Evolutionary conservation across 306 rosid species (phyloP).

Genomic region (Astragalus glycyphyllos): DNA sequence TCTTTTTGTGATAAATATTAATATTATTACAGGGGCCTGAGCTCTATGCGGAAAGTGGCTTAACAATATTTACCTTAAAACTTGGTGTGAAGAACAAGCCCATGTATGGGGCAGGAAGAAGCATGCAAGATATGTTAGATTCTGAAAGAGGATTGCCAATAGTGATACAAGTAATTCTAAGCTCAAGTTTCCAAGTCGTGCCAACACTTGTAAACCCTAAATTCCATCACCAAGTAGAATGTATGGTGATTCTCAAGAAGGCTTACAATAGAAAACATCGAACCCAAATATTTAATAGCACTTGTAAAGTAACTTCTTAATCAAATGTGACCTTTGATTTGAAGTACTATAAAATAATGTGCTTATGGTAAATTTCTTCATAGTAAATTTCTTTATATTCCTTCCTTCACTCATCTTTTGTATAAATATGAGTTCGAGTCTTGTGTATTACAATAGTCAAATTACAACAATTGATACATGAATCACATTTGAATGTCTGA

Average conservation of each 20-base stretch:
- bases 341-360: background rate
- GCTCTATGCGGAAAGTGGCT: slow-evolving; percentile 72
- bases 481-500: no score
- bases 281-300: slow-evolving; percentile 63
- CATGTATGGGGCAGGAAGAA: slow-evolving; percentile 93
- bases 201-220: slow-evolving; percentile 58
- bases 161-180: slow-evolving; percentile 42
- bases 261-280: slow-evolving; percentile 60
- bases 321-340: background rate
- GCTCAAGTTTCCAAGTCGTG: slow-evolving; percentile 60
- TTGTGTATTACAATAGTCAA: no score
- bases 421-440: no score
- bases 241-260: slow-evolving; percentile 57
- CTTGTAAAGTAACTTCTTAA: slow-evolving; percentile 54
- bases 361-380: no score
- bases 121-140: slow-evolving; percentile 78
- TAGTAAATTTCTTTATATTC: no score
- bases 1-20: background rate
- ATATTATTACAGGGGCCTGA: slow-evolving; percentile 55
- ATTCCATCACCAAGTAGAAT: slow-evolving; percentile 64
- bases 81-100: slow-evolving; percentile 66
- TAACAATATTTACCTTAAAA: slow-evolving; percentile 48
- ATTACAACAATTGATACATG: no score
- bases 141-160: slow-evolving; percentile 73
- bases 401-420: no score